Evolutionary conservation across 164 flowering plant species (phyloP).

Genomic region (Tetracentron sinense): DNA sequence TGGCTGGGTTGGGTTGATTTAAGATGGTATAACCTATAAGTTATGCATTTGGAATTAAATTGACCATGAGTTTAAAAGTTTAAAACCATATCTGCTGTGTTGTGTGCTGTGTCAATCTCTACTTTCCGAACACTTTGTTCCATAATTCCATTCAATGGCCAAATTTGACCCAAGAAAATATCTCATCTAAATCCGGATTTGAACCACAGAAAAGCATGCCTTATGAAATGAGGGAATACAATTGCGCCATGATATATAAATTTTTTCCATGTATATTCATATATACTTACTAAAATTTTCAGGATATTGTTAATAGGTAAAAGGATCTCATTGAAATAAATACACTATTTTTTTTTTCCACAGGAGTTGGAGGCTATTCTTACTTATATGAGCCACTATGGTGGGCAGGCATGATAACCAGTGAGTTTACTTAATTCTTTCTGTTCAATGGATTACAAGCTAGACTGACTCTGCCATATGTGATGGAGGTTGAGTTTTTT

Average conservation of each 20-base stretch:
- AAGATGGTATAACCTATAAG: not conserved
- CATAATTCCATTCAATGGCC: no score
- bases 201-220: no score
- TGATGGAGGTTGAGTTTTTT: not conserved
- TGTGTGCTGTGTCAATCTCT: no score
- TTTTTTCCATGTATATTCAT: not conserved
- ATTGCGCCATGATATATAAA: no score
- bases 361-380: slow-evolving; percentile 88
- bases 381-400: slow-evolving; percentile 89
- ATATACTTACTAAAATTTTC: not conserved
- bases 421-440: slow-evolving; percentile 41
- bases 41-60: no score
- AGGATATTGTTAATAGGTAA: not conserved
- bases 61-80: no score
- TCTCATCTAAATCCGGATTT: no score
- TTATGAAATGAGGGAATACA: not conserved
- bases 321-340: slow-evolving; percentile 5
- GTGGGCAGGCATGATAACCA: slow-evolving; percentile 97
- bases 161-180: no score
- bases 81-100: no score
- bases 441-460: not conserved
- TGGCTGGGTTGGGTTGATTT: no score
- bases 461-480: not conserved
- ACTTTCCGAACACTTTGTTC: no score
- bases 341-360: slow-evolving; percentile 3